A percentile compares a stretch with the other conserved stretches of the same genome.
phyloP scores from a whole-genome alignment of 2,329 filamentous ascomycete genomes.

The Ceratocystis eucalypticola region DNA sequence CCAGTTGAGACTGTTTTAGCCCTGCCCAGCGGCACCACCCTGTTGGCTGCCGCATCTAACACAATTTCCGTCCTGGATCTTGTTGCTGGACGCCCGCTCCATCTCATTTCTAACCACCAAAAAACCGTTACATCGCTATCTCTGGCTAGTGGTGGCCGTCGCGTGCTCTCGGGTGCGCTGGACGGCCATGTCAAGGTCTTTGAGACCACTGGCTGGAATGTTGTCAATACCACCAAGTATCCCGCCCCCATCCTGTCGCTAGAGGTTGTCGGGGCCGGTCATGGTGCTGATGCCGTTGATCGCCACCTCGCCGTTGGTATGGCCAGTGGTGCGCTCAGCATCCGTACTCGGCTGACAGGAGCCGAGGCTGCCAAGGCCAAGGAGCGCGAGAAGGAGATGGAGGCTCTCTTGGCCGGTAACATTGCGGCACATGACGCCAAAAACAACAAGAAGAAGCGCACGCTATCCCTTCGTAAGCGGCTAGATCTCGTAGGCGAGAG shows the following conservation, averaged over 20 bases:
- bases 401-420: slow-evolving; percentile 62
- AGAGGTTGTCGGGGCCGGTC: slow-evolving; percentile 46
- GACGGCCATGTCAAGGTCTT: slow-evolving; percentile 97
- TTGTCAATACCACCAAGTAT: slow-evolving; percentile 91
- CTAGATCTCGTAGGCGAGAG: slow-evolving; percentile 74
- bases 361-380: slow-evolving; percentile 63
- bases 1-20: slow-evolving; percentile 81
- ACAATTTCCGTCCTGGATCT: slow-evolving; percentile 85
- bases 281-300: slow-evolving; percentile 48
- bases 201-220: slow-evolving; percentile 87
- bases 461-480: slow-evolving; percentile 32
- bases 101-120: slow-evolving; percentile 84
- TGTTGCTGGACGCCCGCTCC: slow-evolving; percentile 75
- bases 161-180: slow-evolving; percentile 74
- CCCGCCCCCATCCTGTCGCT: slow-evolving; percentile 79
- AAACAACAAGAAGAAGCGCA: slow-evolving; percentile 54
- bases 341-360: slow-evolving; percentile 77
- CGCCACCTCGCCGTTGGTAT: slow-evolving; percentile 91
- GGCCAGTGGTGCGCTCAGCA: slow-evolving; percentile 80
- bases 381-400: slow-evolving; percentile 73
- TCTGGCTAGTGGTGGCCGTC: slow-evolving; percentile 63
- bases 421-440: slow-evolving; percentile 65
- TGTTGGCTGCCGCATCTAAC: slow-evolving; percentile 74
- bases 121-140: slow-evolving; percentile 89
- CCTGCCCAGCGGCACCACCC: slow-evolving; percentile 70